These are phyloP conservation scores for Leptographium wingfieldii DNA, from an alignment of 2,329 filamentous ascomycete genomes.

Conservation along the genomic window DNA sequence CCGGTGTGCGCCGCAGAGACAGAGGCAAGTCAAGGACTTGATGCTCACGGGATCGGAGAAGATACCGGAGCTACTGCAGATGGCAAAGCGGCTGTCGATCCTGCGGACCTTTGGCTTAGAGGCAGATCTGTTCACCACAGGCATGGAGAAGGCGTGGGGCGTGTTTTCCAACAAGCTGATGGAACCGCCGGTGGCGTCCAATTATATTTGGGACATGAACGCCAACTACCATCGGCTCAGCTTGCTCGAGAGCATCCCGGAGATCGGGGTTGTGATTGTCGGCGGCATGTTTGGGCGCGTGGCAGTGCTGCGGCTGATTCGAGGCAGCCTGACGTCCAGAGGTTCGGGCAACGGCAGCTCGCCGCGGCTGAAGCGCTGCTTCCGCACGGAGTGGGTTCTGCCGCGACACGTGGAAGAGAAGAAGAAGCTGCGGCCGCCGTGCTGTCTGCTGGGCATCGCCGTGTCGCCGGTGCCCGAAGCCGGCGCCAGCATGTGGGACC, in stretches of 20 bases:
- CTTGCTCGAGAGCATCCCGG: conserved; percentile 52
- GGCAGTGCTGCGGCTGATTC: conserved; percentile 47
- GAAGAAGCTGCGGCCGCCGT: conserved; percentile 27
- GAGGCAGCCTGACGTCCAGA: conserved; percentile 15
- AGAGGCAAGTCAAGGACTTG: background rate
- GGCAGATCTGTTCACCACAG: conserved; percentile 31
- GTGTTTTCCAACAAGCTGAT: conserved; percentile 21
- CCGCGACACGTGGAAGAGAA: conserved; percentile 35
- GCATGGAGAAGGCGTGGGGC: conserved; percentile 8
- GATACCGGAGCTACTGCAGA: conserved; percentile 4
- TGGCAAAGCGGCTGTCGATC: conserved; percentile 19
- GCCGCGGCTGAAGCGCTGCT: conserved; percentile 17
- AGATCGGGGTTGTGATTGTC: conserved; percentile 55
- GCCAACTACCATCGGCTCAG: conserved; percentile 34
- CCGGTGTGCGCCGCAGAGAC: conserved; percentile 1
- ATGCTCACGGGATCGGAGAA: background rate
- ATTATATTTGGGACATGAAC: conserved; percentile 19
- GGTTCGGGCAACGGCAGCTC: background rate
- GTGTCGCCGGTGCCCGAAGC: conserved; percentile 48
- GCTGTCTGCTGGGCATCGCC: conserved; percentile 53
- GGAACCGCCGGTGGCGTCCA: conserved; percentile 17
- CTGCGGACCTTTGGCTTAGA: conserved; percentile 37
- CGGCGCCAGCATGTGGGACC: conserved; percentile 15
- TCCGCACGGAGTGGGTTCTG: conserved; percentile 41
- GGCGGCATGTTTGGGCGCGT: conserved; percentile 56